Base-by-base conservation (phyloP, 768 basidiomycete genomes). In the Mycena maculata region DNA sequence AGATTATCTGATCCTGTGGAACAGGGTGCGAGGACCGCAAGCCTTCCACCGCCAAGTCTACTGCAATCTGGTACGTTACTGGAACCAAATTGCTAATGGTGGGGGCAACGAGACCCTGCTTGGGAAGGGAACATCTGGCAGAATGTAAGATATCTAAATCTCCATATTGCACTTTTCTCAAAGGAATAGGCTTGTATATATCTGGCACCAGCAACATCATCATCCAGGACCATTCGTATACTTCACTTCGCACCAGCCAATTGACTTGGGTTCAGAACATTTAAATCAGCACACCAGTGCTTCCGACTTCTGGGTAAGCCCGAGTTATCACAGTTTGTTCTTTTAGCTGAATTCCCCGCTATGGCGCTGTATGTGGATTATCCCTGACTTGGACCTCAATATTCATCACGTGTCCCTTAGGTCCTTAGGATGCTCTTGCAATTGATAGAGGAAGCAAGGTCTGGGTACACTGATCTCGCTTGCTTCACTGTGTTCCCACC, bases 21-120 rank as follows among this genome's bases (percentile, higher is more conserved):
- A 18, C 23, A 61, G 60, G 74, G 74, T 75, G 74, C 60, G 71
- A 70, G 15, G 70, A 68, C n/a, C 41, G 68, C 25, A 52, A 75
- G 42, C 57, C 73, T 27, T n/a, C 20, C 31, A 70, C 73, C 18
- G 65, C 70, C 2, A 73, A 58, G 48, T 67, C 57, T 11, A 71
- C 72, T 10, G 68, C 67, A 4, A 74, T 72, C 2, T 74, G 66
- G 27, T 25, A 66, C 54, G 60, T 47, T 25, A 72, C 75, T n/a
- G 75, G 72, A 2, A 67, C 65, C 3, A 74, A 52, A 10, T 72
- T 72, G 3, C 64, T 76, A 28, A 60, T 53, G 12, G 73, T 76
- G n/a, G 73, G 42, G 73, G 72, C 63, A 76, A 76, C 54, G 74
- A 76, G 65, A 76, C 75, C 1, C 65, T 74, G 10, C 71, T 76